phyloP scores from a whole-genome alignment of 768 basidiomycete species.

The Mrakia hoshinonis region DNA sequence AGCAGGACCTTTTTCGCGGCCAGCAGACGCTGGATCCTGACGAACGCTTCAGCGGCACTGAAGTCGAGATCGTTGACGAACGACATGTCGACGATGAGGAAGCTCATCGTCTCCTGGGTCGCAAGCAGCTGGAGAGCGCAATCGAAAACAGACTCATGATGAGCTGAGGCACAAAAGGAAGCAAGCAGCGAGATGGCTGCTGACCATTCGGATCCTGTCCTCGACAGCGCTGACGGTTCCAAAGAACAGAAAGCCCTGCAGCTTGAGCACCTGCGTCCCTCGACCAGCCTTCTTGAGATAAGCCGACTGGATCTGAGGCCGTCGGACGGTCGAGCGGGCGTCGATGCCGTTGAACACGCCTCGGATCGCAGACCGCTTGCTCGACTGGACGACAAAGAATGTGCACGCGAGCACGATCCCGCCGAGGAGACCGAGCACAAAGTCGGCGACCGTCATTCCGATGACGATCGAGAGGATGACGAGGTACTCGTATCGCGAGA shows the following conservation, averaged over 20 bases:
- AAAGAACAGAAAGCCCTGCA: conserved; percentile 59
- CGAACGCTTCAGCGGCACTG: conserved; percentile 89
- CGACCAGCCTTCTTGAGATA: conserved; percentile 75
- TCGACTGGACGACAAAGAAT: conserved; percentile 96
- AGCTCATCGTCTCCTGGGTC: conserved; percentile 65
- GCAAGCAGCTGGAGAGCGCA: conserved; percentile 63
- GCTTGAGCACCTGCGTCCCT: conserved; percentile 75
- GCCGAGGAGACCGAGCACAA: conserved; percentile 78
- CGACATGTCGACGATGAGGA: conserved; percentile 48
- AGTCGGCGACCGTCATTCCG: conserved; percentile 58
- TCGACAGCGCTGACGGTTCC: conserved; percentile 85
- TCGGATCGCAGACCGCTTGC: conserved; percentile 73
- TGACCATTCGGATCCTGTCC: conserved; percentile 57
- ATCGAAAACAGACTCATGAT: background rate
- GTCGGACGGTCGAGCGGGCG: conserved; percentile 79
- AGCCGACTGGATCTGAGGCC: conserved; percentile 66
- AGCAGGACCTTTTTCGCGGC: conserved; percentile 66
- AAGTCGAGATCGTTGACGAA: conserved; percentile 69
- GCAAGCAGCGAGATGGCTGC: background rate
- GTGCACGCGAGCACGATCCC: conserved; percentile 89
- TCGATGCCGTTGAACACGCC: conserved; percentile 59
- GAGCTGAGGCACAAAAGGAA: background rate
- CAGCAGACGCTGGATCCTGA: conserved; percentile 75
- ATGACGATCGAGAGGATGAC: conserved; percentile 43
- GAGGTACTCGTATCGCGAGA: conserved; percentile 55